Base-by-base conservation (phyloP, 495 filamentous ascomycete genomes). In the Podospora australis region DNA sequence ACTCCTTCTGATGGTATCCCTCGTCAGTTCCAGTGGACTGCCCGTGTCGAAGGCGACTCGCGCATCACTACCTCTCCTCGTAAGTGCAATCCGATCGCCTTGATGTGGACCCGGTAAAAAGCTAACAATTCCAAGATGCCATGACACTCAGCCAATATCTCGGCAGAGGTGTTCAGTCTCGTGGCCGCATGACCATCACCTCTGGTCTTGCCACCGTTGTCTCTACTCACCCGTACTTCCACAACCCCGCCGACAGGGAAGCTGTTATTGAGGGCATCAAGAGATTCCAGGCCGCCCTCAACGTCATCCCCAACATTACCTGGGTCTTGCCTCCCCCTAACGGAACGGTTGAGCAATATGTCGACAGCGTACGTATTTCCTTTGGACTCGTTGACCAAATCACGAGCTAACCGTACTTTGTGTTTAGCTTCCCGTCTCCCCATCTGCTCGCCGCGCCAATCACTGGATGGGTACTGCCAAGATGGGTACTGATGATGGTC, bases 131-230 rank as follows among this genome's bases (percentile, higher is more conserved):
- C 6, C 2, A 32, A 71, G 65, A 64, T 28, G 62, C 74, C 35
- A 80, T 85, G 72, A 81, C 79, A 16, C 72, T 84, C 53, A 78
- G 71, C 46, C 78, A 83, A 53, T 85, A 84, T 58, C 75, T 85
- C 39, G 81, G 80, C 46, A 73, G 78, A 41, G 82, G 82, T 48
- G 62, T 74, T 3, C 73, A 71, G 14, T 82, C 78, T 16, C 71
- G 82, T 25, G 82, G 82, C 22, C 76, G 75, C 39, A 74, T 78
- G 54, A 76, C 73, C 24, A 84, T 86, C 60, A 74, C 66, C 32
- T 55, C 66, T 17, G 67, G 63, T 13, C 66, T 84, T 14, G 70
- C 64, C 40, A 82, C 78, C 58, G 60, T 62, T 13, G 76, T 81
- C n/a, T 68, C 70, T 13, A 67, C 62, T 11, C 52, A 66, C 22